Evolutionary conservation across 2,329 filamentous ascomycete species (phyloP).

Genomic region (Epichloe typhina): DNA sequence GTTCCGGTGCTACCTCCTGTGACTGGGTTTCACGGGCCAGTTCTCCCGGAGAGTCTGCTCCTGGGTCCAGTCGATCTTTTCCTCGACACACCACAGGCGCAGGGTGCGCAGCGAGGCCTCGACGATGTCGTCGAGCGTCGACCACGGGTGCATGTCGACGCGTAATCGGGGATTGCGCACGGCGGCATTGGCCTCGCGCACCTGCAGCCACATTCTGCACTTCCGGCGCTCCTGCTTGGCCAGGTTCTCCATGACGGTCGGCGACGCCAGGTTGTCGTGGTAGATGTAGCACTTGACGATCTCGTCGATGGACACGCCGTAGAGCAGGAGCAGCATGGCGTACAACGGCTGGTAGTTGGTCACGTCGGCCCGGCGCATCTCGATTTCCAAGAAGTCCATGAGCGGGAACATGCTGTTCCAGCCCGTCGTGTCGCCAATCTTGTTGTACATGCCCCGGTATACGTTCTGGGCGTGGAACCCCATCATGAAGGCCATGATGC

Average conservation of each 20-base stretch:
- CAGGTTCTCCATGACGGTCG: constrained; percentile 10
- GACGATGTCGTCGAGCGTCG: constrained; percentile 30
- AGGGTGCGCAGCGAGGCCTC: constrained; percentile 26
- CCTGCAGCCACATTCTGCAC: constrained; percentile 14
- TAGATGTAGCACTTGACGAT: constrained; percentile 24
- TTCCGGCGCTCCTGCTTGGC: constrained; percentile 16
- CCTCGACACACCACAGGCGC: constrained; percentile 29
- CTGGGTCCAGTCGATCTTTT: constrained; percentile 33
- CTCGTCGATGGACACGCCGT: constrained; percentile 32
- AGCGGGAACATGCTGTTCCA: constrained; percentile 35
- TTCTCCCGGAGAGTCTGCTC: constrained; percentile 19
- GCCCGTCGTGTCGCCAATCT: constrained; percentile 24
- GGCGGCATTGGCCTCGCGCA: constrained; percentile 19
- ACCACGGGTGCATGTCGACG: constrained; percentile 27
- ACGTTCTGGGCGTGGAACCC: constrained; percentile 38
- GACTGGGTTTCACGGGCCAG: constrained; percentile 7
- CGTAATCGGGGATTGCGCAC: constrained; percentile 18
- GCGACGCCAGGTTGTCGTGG: constrained; percentile 8
- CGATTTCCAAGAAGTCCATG: constrained; percentile 25
- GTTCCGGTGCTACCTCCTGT: background rate
- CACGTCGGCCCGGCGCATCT: constrained; percentile 22
- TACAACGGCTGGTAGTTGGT: constrained; percentile 26
- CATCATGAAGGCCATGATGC: constrained; percentile 39
- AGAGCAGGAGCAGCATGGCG: constrained; percentile 29
- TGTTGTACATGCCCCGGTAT: constrained; percentile 29